Base-by-base conservation (phyloP, 352 stramenopile genomes). In the Phytopythium boreale region DNA sequence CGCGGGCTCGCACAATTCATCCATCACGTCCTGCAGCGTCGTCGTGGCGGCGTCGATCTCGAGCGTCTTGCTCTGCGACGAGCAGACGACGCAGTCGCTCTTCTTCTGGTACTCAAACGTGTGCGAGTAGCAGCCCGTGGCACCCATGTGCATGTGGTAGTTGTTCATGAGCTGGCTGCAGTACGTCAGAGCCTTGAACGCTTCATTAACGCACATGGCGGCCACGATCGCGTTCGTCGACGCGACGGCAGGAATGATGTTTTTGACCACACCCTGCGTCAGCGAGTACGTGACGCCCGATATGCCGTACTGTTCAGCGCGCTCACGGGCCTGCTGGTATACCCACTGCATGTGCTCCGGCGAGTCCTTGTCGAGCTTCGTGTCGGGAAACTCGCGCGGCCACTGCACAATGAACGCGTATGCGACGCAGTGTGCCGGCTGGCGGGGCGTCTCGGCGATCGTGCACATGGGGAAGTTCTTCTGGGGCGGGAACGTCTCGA, bases 141-240 rank as follows among this genome's bases (percentile, higher is more conserved):
- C 83, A 8, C 97, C 97, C 90, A 98, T 98, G 75, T 99, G 98
- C 96, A 99, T 99, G 81, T 98, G 97, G 75, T 99, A 99, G 47
- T 97, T 99, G 77, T 99, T 99, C 70, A 99, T 89, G 29, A 90
- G 89, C 67, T 99, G 96, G 47, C 86, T 97, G 68, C 82, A 96
- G 82, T 98, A 99, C 26, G 93, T 98, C 68, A 99, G 83, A 19
- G 98, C 77, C 80, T 99, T 99, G 46, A 99, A 69, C 15, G 92
- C 96, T 73, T 99, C 97, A 66, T 96, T 98, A 50, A 98, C 95
- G 74, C 96, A 99, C 62, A 97, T 95, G 61, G 95, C 97, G 61
- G 94, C 87, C 46, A 99, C 87, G 50, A 99, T 92, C 1, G 97
- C 97, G 74, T 99, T 99, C 24, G 97, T 99, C 44, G 90, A 98